phyloP scores from a whole-genome alignment of 2,329 filamentous ascomycete species.

The Xylariaceae sp. region DNA sequence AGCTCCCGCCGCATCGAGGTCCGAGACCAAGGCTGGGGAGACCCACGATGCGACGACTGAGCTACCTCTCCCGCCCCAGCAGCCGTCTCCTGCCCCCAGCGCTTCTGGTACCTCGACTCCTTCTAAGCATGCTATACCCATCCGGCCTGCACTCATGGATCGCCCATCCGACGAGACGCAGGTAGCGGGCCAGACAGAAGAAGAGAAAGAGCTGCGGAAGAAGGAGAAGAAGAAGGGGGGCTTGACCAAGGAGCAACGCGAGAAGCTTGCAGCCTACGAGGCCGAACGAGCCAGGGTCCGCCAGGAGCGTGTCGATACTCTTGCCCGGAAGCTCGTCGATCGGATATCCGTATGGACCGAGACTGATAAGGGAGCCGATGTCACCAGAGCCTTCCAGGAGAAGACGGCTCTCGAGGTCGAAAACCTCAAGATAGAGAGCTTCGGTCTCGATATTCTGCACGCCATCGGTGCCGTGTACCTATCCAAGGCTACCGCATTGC shows the following conservation, averaged over 20 bases:
- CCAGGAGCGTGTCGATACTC: conserved; percentile 85
- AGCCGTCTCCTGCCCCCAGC: conserved; percentile 49
- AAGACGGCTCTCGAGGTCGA: conserved; percentile 96
- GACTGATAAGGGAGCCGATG: conserved; percentile 86
- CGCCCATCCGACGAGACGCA: conserved; percentile 79
- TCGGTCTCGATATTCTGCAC: conserved; percentile 94
- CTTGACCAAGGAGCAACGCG: conserved; percentile 88
- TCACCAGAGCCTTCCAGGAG: conserved; percentile 88
- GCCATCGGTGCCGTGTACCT: conserved; percentile 92
- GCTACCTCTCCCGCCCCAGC: conserved; percentile 45
- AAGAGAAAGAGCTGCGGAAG: conserved; percentile 77
- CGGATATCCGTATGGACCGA: conserved; percentile 95
- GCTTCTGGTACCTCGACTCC: conserved; percentile 50
- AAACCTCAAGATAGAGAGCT: conserved; percentile 99
- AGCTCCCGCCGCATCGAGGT: conserved; percentile 40
- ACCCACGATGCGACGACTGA: conserved; percentile 25
- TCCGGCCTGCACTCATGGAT: conserved; percentile 87
- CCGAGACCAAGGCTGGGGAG: conserved; percentile 34
- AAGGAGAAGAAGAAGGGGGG: conserved; percentile 87
- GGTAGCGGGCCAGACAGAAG: conserved; percentile 69
- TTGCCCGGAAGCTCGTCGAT: conserved; percentile 85
- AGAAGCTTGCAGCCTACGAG: conserved; percentile 89
- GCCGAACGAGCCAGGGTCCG: conserved; percentile 82
- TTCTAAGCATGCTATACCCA: conserved; percentile 64
- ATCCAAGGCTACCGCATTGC: conserved; percentile 82